Conservation (phyloP, 2,329 filamentous ascomycete species). For the Aquanectria penicillioides region DNA sequence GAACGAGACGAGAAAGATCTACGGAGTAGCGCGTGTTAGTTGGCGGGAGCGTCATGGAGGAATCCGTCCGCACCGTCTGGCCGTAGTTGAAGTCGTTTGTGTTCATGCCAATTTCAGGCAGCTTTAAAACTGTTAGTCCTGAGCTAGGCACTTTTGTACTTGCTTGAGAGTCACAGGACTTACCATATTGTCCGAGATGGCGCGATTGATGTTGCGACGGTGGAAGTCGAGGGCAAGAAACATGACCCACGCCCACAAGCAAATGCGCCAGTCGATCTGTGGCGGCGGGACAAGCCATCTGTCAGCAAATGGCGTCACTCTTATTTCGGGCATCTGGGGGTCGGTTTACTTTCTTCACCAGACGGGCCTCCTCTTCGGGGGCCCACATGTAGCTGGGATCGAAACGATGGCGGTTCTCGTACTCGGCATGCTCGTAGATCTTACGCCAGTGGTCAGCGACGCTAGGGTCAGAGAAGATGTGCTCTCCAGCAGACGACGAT, state of each 20-base stretch:
- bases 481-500: slow-evolving; percentile 41
- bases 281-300: not conserved
- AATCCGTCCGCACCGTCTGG: slow-evolving; percentile 43
- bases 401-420: slow-evolving; percentile 71
- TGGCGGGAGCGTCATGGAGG: not conserved
- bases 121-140: slow-evolving; percentile 35
- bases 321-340: not conserved
- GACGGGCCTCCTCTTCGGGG: slow-evolving; percentile 56
- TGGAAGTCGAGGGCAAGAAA: slow-evolving; percentile 59
- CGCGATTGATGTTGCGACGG: slow-evolving; percentile 57
- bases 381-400: slow-evolving; percentile 58
- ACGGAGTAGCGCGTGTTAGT: slow-evolving; percentile 19
- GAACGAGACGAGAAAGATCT: slow-evolving; percentile 57
- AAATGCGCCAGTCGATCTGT: slow-evolving; percentile 59
- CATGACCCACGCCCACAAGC: slow-evolving; percentile 57
- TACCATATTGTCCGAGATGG: slow-evolving; percentile 52
- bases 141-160: too few species aligned
- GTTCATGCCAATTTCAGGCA: slow-evolving; percentile 52
- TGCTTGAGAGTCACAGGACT: too few species aligned
- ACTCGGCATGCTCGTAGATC: slow-evolving; percentile 64
- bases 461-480: slow-evolving; percentile 60
- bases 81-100: slow-evolving; percentile 59
- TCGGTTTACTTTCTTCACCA: slow-evolving; percentile 54
- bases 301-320: slow-evolving; percentile 24
- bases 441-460: slow-evolving; percentile 63